Base-by-base conservation (phyloP, 257 asterid species). In the Nicotiana sylvestris region DNA sequence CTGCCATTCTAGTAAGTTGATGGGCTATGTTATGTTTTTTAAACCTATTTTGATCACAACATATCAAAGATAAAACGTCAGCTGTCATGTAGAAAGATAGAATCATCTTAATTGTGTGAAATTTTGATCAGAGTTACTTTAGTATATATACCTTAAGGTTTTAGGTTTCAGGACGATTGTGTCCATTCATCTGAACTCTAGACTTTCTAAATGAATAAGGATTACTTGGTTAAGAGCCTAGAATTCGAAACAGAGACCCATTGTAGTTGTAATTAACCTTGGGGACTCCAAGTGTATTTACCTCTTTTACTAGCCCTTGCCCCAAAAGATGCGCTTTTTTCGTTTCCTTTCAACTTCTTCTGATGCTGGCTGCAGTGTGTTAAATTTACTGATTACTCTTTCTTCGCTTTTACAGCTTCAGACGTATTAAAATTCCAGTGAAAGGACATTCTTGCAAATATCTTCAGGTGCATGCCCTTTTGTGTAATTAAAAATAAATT, bases 361-460 rank as follows among this genome's bases (percentile, higher is more conserved):
- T 62, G 53, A 9, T 51, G 16, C 21, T 51, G 66, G 18, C 78
- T 66, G 67, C 25, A n/a, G 49, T 37, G 17, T 16, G 76, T 70
- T 66, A 81, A 21, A 53, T 60, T 58, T 78, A 66, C 80, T 84
- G 86, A 81, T 84, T 43, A 67, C 25, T 68, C 62, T 77, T 57
- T 82, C 61, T 74, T 69, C 60, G 32, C 74, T 84, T 77, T 81
- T 82, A 83, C 98, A 96, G 99, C 91, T 89, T 90, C 82, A 92
- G 3, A 88, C 96, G 92, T 37, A 91, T 96, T 72, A 90, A 77
- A 85, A 91, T 91, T 86, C 98, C 99, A 43, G 98, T 91, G 70
- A 96, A 96, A 89, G 99, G 99, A 82, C 90, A 69, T 72, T 86
- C 92, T 58, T 96, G 99, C 96, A 94, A 92, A 70, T 98, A 96